A percentile compares a stretch with the other conserved stretches of the same genome.
phyloP scores from a whole-genome alignment of 2,329 filamentous ascomycete species.

The Colletotrichum sojae region DNA sequence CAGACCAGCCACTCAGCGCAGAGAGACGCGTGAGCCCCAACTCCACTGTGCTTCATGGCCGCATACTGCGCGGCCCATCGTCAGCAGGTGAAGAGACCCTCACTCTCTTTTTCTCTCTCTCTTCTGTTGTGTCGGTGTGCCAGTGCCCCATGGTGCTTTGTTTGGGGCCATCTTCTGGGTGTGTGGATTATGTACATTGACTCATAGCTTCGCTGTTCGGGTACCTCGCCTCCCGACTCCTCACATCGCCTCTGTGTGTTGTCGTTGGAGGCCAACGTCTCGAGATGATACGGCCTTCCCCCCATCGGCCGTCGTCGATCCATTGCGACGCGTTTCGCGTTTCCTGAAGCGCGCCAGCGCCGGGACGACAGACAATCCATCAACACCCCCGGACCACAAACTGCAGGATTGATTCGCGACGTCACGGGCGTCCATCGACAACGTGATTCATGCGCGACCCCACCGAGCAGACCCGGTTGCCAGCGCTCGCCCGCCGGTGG shows the following conservation, averaged over 20 bases:
- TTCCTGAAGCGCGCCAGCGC: constrained; percentile 28
- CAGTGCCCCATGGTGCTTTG: constrained; percentile 24
- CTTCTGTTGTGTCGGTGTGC: constrained; percentile 33
- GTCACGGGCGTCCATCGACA: constrained; percentile 33
- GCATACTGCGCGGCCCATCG: constrained; percentile 44
- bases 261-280: constrained; percentile 1
- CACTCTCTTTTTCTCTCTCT: constrained; percentile 3
- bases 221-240: constrained; percentile 3
- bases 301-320: constrained; percentile 10
- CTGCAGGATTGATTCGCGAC: constrained; percentile 34
- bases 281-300: constrained; percentile 10
- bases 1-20: constrained; percentile 39
- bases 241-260: neutral
- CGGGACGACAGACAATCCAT: no score
- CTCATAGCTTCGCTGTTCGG: constrained; percentile 3
- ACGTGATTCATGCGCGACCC: constrained; percentile 38
- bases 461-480: constrained; percentile 17
- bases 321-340: constrained; percentile 37
- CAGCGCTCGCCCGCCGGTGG: neutral
- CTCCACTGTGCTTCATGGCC: constrained; percentile 48
- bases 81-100: constrained; percentile 33
- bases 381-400: constrained; percentile 14
- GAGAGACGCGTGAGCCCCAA: constrained; percentile 37
- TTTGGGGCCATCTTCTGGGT: constrained; percentile 22
- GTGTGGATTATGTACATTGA: neutral